Evolutionary conservation across 306 rosid species (phyloP), one percentile per base, ranked within the genome.

Genomic region (Quercus rubra): DNA sequence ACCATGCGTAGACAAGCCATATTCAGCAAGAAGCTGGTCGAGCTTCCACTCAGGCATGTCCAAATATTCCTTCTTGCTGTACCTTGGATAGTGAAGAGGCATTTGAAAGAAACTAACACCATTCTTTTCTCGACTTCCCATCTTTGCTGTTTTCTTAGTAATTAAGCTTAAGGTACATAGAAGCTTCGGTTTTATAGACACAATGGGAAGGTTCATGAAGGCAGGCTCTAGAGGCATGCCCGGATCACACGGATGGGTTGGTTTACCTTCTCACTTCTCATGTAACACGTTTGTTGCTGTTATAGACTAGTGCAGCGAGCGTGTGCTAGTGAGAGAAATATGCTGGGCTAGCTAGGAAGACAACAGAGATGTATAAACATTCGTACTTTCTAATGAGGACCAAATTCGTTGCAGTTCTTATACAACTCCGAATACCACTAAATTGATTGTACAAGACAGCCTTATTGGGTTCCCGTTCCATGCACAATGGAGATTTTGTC

Each of bases 1-100:
- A 46, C 94, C 97, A 3, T 80, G 51, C 5, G 86, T 62, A 11
- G 93, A 80, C 77, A 90, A 75, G 15, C 98, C 98, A 75, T 94
- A 92, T 71, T 92, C 91, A n/a, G 85, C 61, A 23, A 94, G 94
- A 25, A 94, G 91, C 5, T 78, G 23, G 73, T 94, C 85, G 4
- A 94, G 86, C 87, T 87, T 90, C 97, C 97, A 88, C 80, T 92
- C 93, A 0, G 96, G 93, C 97, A 94, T 92, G 75, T 86, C 76
- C 74, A 83, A 75, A 61, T 94, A 94, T 74, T 92, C 98, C 79
- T 88, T 86, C 63, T 81, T 76, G n/a, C 83, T 84, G 83, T 90
- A 92, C 86, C 88, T 90, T 33, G 92, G 97, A 51, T 92, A 90
- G 86, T 90, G 97, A 56, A 94, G 88, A 1, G 97, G 96, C 94